Base-by-base conservation (phyloP, 108 stramenopile species). In the Nannochloropsis gaditana region DNA sequence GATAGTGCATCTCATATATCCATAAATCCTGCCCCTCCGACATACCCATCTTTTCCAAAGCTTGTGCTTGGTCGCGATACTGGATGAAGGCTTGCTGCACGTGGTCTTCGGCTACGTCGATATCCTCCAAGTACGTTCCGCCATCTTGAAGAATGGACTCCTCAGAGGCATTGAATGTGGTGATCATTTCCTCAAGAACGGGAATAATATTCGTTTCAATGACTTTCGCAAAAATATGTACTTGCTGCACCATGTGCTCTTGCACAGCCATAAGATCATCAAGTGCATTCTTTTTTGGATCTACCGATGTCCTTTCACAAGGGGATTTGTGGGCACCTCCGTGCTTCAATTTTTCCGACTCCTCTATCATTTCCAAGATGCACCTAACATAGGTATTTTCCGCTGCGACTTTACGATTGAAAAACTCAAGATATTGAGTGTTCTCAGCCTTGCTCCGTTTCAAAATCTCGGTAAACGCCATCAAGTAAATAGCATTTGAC, bases 31-130 rank as follows among this genome's bases (percentile, higher is more conserved):
- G 59, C 59, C 8, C 59, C 19, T 73, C 59, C 3, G 19, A n/a
- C 59, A 73, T n/a, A 15, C 59, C 59, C 59, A 73, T 73, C 59
- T 73, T 73, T n/a, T 73, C 59, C 59, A 73, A n/a, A n/a, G 59
- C 59, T n/a, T 73, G 59, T n/a, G 59, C 59, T n/a, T 73, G 59
- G 59, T 73, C 59, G 19, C 59, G 15, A n/a, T 73, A 73, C 59
- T 73, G 19, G 2, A 15, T 73, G 8, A n/a, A 73, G 19, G 59
- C 59, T n/a, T 3, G 4, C 59, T 73, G 59, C 4, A 73, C 59
- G n/a, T 73, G 15, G 19, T n/a, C 6, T n/a, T 73, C 59, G 19
- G 59, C 59, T n/a, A 73, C 19, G 19, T 73, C 59, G 59, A 73
- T 73, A 8, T 73, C 59, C 59, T 73, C 59, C 4, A 73, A n/a